Evolutionary conservation across 148 eudicot species (phyloP).

Genomic region (Silene latifolia): DNA sequence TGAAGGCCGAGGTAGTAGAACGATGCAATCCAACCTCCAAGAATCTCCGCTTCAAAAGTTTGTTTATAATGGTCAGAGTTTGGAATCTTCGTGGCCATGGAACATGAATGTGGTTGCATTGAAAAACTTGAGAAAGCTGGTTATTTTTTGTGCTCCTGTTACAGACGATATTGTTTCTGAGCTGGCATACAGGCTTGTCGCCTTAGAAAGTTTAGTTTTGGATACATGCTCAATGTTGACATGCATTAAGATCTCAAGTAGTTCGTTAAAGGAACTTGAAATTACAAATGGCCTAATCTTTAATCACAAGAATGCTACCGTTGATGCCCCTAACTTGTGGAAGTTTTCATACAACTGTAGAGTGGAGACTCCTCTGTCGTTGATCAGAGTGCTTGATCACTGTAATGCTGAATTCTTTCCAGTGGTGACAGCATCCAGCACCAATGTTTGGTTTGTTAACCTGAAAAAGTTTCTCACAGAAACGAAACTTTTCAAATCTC

Average conservation of each 20-base stretch:
- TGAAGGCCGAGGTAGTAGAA: not conserved
- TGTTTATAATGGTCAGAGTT: not conserved
- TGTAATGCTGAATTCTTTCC: not conserved
- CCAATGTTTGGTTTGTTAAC: not conserved
- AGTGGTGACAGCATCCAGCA: no score
- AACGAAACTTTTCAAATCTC: not conserved
- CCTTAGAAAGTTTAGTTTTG: not conserved
- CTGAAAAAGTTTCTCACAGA: constrained; percentile 4
- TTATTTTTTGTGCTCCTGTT: not conserved
- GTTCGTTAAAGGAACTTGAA: not conserved
- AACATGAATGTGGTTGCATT: not conserved
- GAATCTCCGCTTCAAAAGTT: not conserved
- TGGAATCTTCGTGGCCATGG: not conserved
- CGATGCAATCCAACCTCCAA: not conserved
- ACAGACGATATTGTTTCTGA: not conserved
- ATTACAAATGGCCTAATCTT: not conserved
- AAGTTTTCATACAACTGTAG: not conserved
- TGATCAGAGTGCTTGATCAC: not conserved
- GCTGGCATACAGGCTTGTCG: not conserved
- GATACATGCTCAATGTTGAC: not conserved
- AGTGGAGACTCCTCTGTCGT: not conserved
- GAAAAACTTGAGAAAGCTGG: constrained; percentile 10
- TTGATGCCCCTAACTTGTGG: constrained; percentile 6
- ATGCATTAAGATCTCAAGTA: not conserved
- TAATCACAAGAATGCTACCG: not conserved